A percentile compares a stretch with the other conserved stretches of the same genome.
Conservation (phyloP, 2,329 filamentous ascomycete genomes). For the Fusarium sarcochroum region DNA sequence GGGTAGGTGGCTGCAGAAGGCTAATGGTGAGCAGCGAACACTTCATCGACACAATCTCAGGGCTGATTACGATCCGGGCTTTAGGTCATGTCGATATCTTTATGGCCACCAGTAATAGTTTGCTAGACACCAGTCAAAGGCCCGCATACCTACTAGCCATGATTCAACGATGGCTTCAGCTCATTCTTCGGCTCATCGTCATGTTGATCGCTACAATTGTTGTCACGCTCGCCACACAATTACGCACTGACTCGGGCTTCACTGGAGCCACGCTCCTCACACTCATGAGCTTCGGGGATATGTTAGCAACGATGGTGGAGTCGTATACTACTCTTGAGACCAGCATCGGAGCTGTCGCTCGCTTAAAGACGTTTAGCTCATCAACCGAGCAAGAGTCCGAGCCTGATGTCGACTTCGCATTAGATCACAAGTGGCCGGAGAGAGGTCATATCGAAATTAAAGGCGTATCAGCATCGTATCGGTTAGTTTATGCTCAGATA, state of each 20-base stretch:
- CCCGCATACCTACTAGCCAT: slow-evolving; percentile 36
- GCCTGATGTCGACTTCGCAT: not conserved
- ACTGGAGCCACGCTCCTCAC: slow-evolving; percentile 57
- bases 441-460: slow-evolving; percentile 11
- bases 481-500: slow-evolving; percentile 3
- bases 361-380: slow-evolving; percentile 31
- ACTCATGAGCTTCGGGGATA: slow-evolving; percentile 55
- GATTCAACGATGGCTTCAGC: slow-evolving; percentile 69
- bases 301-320: slow-evolving; percentile 49
- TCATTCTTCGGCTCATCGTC: slow-evolving; percentile 65
- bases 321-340: slow-evolving; percentile 54
- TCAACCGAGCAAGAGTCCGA: slow-evolving; percentile 6
- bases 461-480: slow-evolving; percentile 25
- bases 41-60: slow-evolving; percentile 68
- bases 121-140: slow-evolving; percentile 69
- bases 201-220: slow-evolving; percentile 63
- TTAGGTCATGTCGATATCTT: slow-evolving; percentile 54
- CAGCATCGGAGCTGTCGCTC: slow-evolving; percentile 47
- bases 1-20: no score
- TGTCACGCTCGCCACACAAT: slow-evolving; percentile 61
- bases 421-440: slow-evolving; percentile 17
- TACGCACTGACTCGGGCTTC: slow-evolving; percentile 53
- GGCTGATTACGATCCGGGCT: slow-evolving; percentile 67
- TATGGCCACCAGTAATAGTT: slow-evolving; percentile 48
- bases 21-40: slow-evolving; percentile 50